phyloP scores from a whole-genome alignment of 352 stramenopile genomes.

The Pythium aristosporum region DNA sequence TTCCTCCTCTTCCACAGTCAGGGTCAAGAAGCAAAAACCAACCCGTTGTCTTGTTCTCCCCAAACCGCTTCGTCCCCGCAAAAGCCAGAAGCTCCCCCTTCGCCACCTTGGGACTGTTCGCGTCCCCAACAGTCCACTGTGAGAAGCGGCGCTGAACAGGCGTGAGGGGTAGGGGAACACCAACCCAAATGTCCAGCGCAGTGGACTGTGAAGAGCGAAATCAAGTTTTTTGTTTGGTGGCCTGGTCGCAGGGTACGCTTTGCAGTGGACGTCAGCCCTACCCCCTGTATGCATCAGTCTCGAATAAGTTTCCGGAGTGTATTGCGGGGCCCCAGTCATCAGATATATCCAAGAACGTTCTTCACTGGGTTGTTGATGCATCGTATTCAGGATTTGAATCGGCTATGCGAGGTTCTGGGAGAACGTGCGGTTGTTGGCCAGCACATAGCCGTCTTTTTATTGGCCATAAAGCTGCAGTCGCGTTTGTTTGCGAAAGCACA shows the following conservation, averaged over 20 bases:
- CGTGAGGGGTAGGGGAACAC: conserved; percentile 8
- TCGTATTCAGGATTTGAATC: conserved; percentile 15
- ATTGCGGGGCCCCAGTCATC: not conserved
- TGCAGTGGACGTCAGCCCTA: conserved; percentile 10
- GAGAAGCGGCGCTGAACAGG: conserved; percentile 6
- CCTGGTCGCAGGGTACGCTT: conserved; percentile 5
- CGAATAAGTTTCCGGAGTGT: conserved; percentile 3
- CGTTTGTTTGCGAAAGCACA: not conserved
- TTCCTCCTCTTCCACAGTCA: conserved; percentile 10
- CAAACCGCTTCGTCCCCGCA: conserved; percentile 15
- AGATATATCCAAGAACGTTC: conserved; percentile 17
- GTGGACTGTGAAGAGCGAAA: not conserved
- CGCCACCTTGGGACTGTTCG: conserved; percentile 14
- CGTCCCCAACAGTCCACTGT: conserved; percentile 21
- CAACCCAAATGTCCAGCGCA: conserved; percentile 10
- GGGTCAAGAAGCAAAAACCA: not conserved
- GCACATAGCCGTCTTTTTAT: too few relatives aligned
- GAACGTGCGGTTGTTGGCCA: not conserved
- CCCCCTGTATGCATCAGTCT: not conserved
- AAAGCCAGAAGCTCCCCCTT: not conserved
- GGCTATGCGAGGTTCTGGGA: conserved; percentile 11
- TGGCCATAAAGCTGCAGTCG: conserved; percentile 9
- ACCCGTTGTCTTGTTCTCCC: conserved; percentile 23
- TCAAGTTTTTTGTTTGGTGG: not conserved
- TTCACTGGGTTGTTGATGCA: conserved; percentile 4